phyloP scores from a whole-genome alignment of 371 early-diverging fungal species.

The Mortierella sp. region DNA sequence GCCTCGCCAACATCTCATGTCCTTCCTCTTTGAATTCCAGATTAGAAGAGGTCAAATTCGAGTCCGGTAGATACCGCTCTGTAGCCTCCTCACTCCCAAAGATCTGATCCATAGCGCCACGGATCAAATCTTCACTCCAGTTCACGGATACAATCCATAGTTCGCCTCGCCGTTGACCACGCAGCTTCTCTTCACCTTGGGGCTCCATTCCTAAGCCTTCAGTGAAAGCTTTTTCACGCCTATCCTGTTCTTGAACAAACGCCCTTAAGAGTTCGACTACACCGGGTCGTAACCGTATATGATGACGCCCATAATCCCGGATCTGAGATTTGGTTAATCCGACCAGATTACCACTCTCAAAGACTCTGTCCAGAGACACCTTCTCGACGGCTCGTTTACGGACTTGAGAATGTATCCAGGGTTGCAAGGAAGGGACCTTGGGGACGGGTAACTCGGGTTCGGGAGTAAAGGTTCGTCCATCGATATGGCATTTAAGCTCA shows the following conservation, averaged over 20 bases:
- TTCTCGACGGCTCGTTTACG: slow-evolving; percentile 46
- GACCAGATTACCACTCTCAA: slow-evolving; percentile 44
- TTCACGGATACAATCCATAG: slow-evolving; percentile 49
- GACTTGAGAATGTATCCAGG: slow-evolving; percentile 48
- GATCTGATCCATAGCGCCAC: slow-evolving; percentile 49
- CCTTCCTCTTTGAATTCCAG: slow-evolving; percentile 29
- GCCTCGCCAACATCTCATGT: slow-evolving; percentile 25
- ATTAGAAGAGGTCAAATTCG: slow-evolving; percentile 43
- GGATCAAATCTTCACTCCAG: slow-evolving; percentile 52
- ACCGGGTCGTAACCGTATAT: slow-evolving; percentile 32
- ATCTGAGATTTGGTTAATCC: slow-evolving; percentile 36
- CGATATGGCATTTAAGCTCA: slow-evolving; percentile 34
- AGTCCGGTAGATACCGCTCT: slow-evolving; percentile 24
- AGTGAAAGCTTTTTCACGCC: slow-evolving; percentile 9
- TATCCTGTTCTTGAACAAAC: slow-evolving; percentile 33
- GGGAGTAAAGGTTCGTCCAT: slow-evolving; percentile 39
- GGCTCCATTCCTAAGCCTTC: no score
- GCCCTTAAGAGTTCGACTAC: slow-evolving; percentile 29
- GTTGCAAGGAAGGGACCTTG: slow-evolving; percentile 35
- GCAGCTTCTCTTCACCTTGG: background rate
- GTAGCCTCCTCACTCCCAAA: slow-evolving; percentile 47
- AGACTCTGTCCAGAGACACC: slow-evolving; percentile 38
- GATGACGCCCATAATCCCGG: slow-evolving; percentile 38
- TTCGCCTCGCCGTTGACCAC: slow-evolving; percentile 10
- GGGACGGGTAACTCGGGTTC: slow-evolving; percentile 33